phyloP scores from a whole-genome alignment of 192 early-diverging fungal genomes.

The Funneliformis geosporum region DNA sequence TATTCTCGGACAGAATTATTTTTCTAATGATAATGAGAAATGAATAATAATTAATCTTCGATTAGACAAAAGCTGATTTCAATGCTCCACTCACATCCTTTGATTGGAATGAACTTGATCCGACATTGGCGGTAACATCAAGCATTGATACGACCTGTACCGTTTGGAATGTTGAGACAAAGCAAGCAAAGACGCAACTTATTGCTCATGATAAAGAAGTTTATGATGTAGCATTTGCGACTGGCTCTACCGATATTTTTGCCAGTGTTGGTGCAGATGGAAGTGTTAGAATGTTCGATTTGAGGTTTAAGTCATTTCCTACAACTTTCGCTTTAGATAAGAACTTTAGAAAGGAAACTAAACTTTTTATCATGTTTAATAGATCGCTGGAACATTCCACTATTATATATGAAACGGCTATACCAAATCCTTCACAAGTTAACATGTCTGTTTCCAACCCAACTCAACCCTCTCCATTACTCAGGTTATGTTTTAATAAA shows the following conservation, averaged over 20 bases:
- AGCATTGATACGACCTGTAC: conserved; percentile 99
- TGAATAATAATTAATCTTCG: not conserved
- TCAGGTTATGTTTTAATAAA: conserved; percentile 88
- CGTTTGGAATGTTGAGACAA: conserved; percentile 96
- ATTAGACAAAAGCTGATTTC: conserved; percentile 68
- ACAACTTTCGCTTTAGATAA: not conserved
- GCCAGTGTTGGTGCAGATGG: conserved; percentile 98
- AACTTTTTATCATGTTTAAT: not conserved
- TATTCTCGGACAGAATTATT: not conserved
- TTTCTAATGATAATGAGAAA: not conserved
- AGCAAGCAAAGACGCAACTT: conserved; percentile 96
- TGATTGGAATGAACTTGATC: conserved; percentile 94
- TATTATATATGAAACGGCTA: conserved; percentile 90
- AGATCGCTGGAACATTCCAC: conserved; percentile 96
- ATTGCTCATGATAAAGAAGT: conserved; percentile 99
- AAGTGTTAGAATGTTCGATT: conserved; percentile 95
- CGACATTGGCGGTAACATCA: conserved; percentile 83
- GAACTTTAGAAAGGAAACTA: not conserved
- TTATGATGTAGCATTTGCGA: conserved; percentile 95
- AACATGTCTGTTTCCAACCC: conserved; percentile 25
- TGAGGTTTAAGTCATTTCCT: conserved; percentile 54
- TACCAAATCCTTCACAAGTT: conserved; percentile 34
- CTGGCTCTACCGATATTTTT: conserved; percentile 84
- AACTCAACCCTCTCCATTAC: conserved; percentile 57
- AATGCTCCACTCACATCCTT: conserved; percentile 93